Base-by-base conservation (phyloP, 1,139 yeast genomes). In the Candida pseudocylindracea region DNA sequence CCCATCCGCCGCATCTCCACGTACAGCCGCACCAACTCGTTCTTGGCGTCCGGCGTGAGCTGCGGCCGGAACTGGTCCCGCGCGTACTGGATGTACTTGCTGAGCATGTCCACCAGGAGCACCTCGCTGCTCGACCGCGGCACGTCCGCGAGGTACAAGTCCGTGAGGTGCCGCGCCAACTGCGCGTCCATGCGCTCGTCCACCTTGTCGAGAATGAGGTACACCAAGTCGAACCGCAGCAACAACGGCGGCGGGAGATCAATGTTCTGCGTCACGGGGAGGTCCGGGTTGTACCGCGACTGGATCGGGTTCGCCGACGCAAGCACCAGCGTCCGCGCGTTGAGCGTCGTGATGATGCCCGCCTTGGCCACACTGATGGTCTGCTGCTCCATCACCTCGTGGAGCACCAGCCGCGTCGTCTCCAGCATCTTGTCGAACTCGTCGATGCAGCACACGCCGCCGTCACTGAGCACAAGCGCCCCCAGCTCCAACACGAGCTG, bases 331-430 rank as follows among this genome's bases (percentile, higher is more conserved):
- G 96, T 85, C 53, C 98, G 67, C 2, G 98, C 98, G 54, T 88
- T 88, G 38, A 88, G 61, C 0, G 98, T 88, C 10, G 98, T 88
- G 46, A 85, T 88, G 46, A 88, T 88, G 36, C 98, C 98, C 0
- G 98, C 98, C 48, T 88, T 88, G 30, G 98, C 98, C 44, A 88
- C 81, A 10, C 96, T 83, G 31, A 88, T 88, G 1, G 98, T 88
- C 52, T 88, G 98, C 51, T 88, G 98, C 59, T 88, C 98, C 98
- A 88, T 88, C 15, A 91, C 98, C 63, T 88, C 98, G 51, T 88
- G 99, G 37, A 88, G 59, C 11, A 88, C 96, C 2, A 95, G 81
- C 45, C 98, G 62, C 0, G 98, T 88, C 2, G 93, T 57, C 44
- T 88, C 98, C 37, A 75, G 68, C 99, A 88, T 88, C 53, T 88